A percentile compares a stretch with the other conserved stretches of the same genome.
Evolutionary conservation across 768 basidiomycete genomes (phyloP).

Genomic region (Tylopilus sp.): DNA sequence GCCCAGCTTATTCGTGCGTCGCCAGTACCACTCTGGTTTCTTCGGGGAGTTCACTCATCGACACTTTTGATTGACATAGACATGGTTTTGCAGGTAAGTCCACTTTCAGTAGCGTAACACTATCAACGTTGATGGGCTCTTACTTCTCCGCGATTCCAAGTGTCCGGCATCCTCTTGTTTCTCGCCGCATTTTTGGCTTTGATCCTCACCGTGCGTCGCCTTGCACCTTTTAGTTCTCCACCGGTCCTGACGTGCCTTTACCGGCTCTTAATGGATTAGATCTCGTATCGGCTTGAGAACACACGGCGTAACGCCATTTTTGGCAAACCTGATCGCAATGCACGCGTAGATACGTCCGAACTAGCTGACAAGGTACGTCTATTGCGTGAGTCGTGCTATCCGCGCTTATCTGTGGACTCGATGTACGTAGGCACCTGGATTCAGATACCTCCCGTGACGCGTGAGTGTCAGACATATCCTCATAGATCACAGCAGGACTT

Average conservation of each 20-base stretch:
- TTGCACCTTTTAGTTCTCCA: neutral
- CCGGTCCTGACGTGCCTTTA: too few relatives aligned
- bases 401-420: neutral
- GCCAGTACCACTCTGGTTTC: neutral
- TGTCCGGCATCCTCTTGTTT: slow-evolving; percentile 25
- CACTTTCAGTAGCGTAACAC: neutral
- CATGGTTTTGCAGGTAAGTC: slow-evolving; percentile 2
- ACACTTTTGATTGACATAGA: neutral
- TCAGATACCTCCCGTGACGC: neutral
- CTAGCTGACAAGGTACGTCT: slow-evolving; percentile 51
- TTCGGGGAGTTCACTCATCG: neutral
- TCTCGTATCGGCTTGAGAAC: slow-evolving; percentile 67
- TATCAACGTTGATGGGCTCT: neutral
- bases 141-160: neutral
- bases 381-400: too few relatives aligned
- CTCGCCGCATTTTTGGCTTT: slow-evolving; percentile 17
- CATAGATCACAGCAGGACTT: too few relatives aligned
- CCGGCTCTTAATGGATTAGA: slow-evolving; percentile 34
- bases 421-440: neutral
- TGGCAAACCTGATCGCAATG: slow-evolving; percentile 46
- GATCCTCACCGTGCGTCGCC: slow-evolving; percentile 17
- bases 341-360: slow-evolving; percentile 57
- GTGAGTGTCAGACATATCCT: too few relatives aligned
- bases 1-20: slow-evolving; percentile 37
- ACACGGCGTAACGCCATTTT: slow-evolving; percentile 48